These are phyloP conservation scores for Diaporthe citriasiana DNA, from an alignment of 2,329 filamentous ascomycete species.

Conservation along the genomic window DNA sequence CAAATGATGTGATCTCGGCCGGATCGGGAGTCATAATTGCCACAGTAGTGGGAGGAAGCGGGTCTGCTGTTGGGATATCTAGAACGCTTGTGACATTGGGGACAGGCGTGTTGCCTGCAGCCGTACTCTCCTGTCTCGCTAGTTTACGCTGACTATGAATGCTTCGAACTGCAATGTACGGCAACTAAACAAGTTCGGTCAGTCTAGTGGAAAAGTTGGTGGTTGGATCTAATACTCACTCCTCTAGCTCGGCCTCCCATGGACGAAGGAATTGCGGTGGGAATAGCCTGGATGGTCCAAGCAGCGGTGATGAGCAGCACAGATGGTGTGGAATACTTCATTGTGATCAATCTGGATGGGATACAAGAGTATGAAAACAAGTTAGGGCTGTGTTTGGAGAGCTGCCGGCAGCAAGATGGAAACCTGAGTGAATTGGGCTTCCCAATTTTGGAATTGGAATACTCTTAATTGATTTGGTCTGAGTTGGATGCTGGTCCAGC, in stretches of 20 bases:
- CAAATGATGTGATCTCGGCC: neutral
- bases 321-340: neutral
- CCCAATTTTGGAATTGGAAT: neutral
- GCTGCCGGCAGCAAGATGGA: conserved; percentile 15
- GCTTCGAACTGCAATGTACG: neutral
- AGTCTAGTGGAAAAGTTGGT: neutral
- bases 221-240: neutral
- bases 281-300: conserved; percentile 8
- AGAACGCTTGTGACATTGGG: neutral
- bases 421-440: neutral
- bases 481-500: neutral
- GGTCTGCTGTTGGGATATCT: neutral
- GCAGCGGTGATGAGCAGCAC: neutral
- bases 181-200: neutral
- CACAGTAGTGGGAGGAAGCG: neutral
- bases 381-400: neutral
- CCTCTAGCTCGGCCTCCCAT: conserved; percentile 3
- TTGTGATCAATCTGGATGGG: neutral
- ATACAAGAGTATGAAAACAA: neutral
- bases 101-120: neutral
- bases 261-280: neutral
- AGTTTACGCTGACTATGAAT: neutral
- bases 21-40: neutral
- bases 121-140: conserved; percentile 2
- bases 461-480: neutral